These are phyloP conservation scores for Buxus sempervirens DNA, from an alignment of 164 flowering plant species.

Conservation along the genomic window DNA sequence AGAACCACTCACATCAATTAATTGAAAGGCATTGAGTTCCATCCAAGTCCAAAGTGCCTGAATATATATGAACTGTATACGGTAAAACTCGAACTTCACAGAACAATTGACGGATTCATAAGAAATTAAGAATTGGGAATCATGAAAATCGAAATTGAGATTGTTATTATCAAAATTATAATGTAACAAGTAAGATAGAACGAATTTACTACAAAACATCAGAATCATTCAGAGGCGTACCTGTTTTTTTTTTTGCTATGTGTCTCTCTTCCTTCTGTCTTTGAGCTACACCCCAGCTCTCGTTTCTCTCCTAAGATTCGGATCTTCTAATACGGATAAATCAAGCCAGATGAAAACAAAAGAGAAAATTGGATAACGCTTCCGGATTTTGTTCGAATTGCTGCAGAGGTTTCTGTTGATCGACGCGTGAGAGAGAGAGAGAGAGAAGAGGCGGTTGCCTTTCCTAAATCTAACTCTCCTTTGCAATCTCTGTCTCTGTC, in stretches of 20 bases:
- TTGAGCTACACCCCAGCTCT: not conserved
- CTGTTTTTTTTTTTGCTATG: not conserved
- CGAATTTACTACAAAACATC: not conserved
- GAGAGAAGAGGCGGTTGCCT: constrained; percentile 26
- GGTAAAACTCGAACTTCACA: not conserved
- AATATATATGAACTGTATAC: not conserved
- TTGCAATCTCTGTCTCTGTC: constrained; percentile 24
- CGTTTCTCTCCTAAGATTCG: not conserved
- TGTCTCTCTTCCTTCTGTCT: not conserved
- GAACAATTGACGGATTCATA: not conserved
- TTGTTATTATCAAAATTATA: not conserved
- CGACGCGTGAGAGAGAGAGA: constrained; percentile 1
- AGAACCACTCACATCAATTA: not conserved
- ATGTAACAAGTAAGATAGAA: not conserved
- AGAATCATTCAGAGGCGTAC: not conserved
- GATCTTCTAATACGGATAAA: not conserved
- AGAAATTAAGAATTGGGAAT: not conserved
- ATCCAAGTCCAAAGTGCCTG: not conserved
- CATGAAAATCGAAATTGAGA: not conserved
- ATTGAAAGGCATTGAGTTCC: no score
- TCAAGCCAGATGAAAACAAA: constrained; percentile 15
- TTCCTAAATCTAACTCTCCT: constrained; percentile 32
- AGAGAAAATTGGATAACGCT: constrained; percentile 11
- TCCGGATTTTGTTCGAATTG: constrained; percentile 11
- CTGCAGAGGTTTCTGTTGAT: constrained; percentile 4